Percentiles rank a stretch among this genome's conserved stretches.
Conservation (phyloP, 1,139 yeast species). For the Debaryomyces singareniensis region DNA sequence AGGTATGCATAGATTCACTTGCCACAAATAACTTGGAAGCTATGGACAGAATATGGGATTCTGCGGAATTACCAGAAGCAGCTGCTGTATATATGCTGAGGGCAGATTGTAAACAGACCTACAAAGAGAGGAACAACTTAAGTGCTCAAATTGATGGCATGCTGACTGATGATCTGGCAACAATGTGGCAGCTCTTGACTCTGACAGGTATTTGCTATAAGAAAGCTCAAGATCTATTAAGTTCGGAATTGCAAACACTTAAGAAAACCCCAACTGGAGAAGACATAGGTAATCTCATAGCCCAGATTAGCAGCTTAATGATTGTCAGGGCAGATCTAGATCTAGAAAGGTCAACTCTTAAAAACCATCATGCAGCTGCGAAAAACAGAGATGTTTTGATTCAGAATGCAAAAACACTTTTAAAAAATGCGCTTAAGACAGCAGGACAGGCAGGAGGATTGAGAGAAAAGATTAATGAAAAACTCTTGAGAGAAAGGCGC, state of each 20-base stretch:
- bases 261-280: conserved; percentile 16
- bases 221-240: conserved; percentile 30
- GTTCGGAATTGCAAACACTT: conserved; percentile 7
- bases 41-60: conserved; percentile 21
- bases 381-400: conserved; percentile 23
- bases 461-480: conserved; percentile 41
- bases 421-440: conserved; percentile 42
- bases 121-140: conserved; percentile 32
- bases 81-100: conserved; percentile 35
- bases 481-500: conserved; percentile 33
- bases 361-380: conserved; percentile 20
- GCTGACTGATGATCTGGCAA: conserved; percentile 8
- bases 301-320: conserved; percentile 36
- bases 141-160: conserved; percentile 9
- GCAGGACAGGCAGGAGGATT: conserved; percentile 46
- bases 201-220: conserved; percentile 33
- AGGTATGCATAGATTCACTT: conserved; percentile 18
- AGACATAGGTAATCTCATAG: conserved; percentile 30
- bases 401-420: conserved; percentile 33
- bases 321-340: conserved; percentile 51
- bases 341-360: conserved; percentile 38
- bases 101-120: conserved; percentile 37
- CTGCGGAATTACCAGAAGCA: conserved; percentile 15
- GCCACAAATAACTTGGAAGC: conserved; percentile 11
- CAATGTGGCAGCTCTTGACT: conserved; percentile 35